phyloP scores from a whole-genome alignment of 495 filamentous ascomycete genomes.

The Neurospora tetraspora region DNA sequence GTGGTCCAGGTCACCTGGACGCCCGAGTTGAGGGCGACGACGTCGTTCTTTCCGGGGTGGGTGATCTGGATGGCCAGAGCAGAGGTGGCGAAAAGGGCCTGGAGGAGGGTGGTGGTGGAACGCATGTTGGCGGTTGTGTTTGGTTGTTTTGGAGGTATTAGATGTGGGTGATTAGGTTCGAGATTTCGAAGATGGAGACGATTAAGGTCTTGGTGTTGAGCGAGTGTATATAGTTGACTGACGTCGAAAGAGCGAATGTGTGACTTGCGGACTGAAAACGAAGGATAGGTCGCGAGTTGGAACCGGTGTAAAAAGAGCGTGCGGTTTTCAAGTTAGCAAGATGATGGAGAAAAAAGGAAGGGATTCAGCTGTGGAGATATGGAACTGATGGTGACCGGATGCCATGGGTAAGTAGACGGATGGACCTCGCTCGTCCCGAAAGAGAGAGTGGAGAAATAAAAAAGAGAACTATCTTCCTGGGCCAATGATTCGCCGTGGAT shows the following conservation, averaged over 20 bases:
- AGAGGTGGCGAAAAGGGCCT: conserved; percentile 10
- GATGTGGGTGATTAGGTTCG: not conserved
- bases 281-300: not conserved
- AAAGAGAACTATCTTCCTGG: not conserved
- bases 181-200: not conserved
- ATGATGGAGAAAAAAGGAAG: not conserved
- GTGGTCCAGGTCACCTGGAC: conserved; percentile 16
- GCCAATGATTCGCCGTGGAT: not conserved
- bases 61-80: conserved; percentile 19
- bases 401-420: not conserved
- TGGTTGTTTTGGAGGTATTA: not conserved
- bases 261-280: not conserved
- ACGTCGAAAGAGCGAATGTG: not conserved
- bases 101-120: conserved; percentile 9
- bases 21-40: conserved; percentile 13
- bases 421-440: not conserved
- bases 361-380: not conserved
- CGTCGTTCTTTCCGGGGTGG: conserved; percentile 14
- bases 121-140: conserved; percentile 15
- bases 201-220: not conserved
- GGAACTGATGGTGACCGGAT: not conserved
- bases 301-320: not conserved
- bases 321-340: not conserved
- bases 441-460: not conserved
- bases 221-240: not conserved